phyloP scores from a whole-genome alignment of 2,329 filamentous ascomycete species.

The Zasmidium angulare region DNA sequence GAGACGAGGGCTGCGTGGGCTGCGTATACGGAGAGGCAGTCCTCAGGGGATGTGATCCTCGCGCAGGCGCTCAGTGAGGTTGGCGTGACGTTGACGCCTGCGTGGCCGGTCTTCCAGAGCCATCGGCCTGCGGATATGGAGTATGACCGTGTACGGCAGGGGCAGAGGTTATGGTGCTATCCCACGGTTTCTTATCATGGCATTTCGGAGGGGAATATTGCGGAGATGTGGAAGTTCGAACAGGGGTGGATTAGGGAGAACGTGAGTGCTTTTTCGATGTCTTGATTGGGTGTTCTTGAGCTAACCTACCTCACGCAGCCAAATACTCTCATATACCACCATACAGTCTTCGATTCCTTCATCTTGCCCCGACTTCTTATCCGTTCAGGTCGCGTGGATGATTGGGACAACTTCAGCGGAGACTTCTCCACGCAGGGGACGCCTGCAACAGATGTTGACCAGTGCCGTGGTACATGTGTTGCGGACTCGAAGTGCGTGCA shows the following conservation, averaged over 20 bases:
- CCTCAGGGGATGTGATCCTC: conserved; percentile 29
- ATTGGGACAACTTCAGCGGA: conserved; percentile 31
- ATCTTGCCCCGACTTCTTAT: conserved; percentile 26
- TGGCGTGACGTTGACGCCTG: conserved; percentile 18
- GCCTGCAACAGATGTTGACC: conserved; percentile 6
- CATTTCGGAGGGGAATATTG: conserved; percentile 22
- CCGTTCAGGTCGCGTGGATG: conserved; percentile 17
- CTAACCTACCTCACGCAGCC: background rate
- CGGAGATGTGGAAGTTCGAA: conserved; percentile 30
- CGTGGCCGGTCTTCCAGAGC: conserved; percentile 28
- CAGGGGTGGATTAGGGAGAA: conserved; percentile 25
- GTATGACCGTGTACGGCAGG: conserved; percentile 36
- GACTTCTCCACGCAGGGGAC: conserved; percentile 3
- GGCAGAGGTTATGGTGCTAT: conserved; percentile 28
- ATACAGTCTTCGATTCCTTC: conserved; percentile 27
- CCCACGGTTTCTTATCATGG: conserved; percentile 30
- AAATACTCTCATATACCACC: conserved; percentile 19
- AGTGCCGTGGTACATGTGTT: conserved; percentile 14
- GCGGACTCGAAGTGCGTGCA: conserved; percentile 17
- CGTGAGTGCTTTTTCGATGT: background rate
- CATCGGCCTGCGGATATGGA: conserved; percentile 39
- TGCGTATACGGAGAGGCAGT: conserved; percentile 22
- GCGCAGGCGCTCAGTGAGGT: conserved; percentile 24
- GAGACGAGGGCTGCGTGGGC: conserved; percentile 37
- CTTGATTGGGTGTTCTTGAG: background rate